A percentile compares a stretch with the other conserved stretches of the same genome.
These are phyloP conservation scores for Pulveroboletus sp. DNA, from an alignment of 768 basidiomycete genomes.

Conservation along the genomic window DNA sequence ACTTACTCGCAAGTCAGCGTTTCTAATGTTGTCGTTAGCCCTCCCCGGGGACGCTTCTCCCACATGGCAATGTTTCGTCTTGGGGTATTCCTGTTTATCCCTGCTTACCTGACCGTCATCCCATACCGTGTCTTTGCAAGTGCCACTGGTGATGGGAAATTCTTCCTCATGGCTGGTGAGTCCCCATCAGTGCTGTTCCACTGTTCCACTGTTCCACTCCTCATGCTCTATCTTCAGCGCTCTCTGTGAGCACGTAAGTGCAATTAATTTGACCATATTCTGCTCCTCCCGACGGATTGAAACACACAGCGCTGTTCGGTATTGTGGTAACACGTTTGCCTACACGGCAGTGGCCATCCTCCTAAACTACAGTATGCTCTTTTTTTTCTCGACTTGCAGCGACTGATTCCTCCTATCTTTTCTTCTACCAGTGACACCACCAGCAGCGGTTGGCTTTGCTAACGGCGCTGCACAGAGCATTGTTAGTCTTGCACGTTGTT, in stretches of 20 bases:
- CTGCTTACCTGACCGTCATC: conserved; percentile 78
- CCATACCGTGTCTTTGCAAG: conserved; percentile 73
- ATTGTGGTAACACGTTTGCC: conserved; percentile 81
- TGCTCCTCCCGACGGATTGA: not conserved
- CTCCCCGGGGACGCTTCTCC: conserved; percentile 77
- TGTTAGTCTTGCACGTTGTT: conserved; percentile 87
- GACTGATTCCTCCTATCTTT: not conserved
- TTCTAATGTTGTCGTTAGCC: conserved; percentile 38
- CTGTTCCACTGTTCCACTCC: not conserved
- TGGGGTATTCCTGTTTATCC: conserved; percentile 82
- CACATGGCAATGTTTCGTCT: conserved; percentile 88
- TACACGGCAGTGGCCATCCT: conserved; percentile 90
- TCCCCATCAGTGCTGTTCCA: conserved; percentile 1
- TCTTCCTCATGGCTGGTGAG: conserved; percentile 78
- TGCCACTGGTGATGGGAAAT: conserved; percentile 61
- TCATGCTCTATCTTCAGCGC: conserved; percentile 38
- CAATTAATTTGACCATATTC: not conserved
- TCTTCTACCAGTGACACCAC: conserved; percentile 72
- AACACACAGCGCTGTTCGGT: conserved; percentile 67
- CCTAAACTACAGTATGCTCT: conserved; percentile 71
- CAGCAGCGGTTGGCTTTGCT: conserved; percentile 80
- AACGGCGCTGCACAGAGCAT: conserved; percentile 96
- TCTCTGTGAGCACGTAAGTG: conserved; percentile 78
- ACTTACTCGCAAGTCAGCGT: not conserved
- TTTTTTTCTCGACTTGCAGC: not conserved